Base-by-base conservation (phyloP, 2,329 filamentous ascomycete genomes). In the Hirsutella thompsonii region DNA sequence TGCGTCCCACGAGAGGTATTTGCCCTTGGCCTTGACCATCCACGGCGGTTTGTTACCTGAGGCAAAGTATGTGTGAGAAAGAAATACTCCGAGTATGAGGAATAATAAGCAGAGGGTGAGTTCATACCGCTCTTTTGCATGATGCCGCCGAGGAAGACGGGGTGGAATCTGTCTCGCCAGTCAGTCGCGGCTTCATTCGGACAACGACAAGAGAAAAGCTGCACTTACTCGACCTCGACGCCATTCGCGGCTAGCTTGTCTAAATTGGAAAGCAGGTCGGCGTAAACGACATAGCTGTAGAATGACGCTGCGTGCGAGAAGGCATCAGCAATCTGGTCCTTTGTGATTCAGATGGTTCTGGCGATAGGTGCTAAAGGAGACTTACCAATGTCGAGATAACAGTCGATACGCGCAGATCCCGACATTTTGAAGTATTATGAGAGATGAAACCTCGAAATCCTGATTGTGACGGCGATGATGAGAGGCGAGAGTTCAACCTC, bases 1-100 rank as follows among this genome's bases (percentile, higher is more conserved):
- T 26, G 54, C 49, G 52, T 76, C 70, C 44, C 53, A 52, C 10
- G 37, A 23, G 38, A 70, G 64, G 52, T 86, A 80, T 1, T 53
- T 57, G 19, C 72, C 78, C 64, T 89, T 89, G 35, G 75, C 77
- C 2, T 78, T 74, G 23, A 84, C 65, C 0, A 67, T 67, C 81
- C 82, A 88, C 1, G 85, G 84, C 0, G 84, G 83, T 48, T 76
- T 76, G 58, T 92, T 90, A 38, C 81, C 81, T 76, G 48, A 21
- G 9, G 3, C 8, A 18, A n/a, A 19, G 38, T 42, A n/a, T n/a
- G n/a, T n/a, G n/a, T n/a, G n/a, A n/a, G n/a, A n/a, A n/a, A n/a
- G n/a, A n/a, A n/a, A n/a, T n/a, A n/a, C n/a, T n/a, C n/a, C n/a
- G n/a, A n/a, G n/a, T n/a, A n/a, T n/a, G n/a, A n/a, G n/a, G n/a